Evolutionary conservation across 2,329 filamentous ascomycete species (phyloP), one percentile per base, ranked within the genome.

Genomic region (Gaeumannomyces tritici): DNA sequence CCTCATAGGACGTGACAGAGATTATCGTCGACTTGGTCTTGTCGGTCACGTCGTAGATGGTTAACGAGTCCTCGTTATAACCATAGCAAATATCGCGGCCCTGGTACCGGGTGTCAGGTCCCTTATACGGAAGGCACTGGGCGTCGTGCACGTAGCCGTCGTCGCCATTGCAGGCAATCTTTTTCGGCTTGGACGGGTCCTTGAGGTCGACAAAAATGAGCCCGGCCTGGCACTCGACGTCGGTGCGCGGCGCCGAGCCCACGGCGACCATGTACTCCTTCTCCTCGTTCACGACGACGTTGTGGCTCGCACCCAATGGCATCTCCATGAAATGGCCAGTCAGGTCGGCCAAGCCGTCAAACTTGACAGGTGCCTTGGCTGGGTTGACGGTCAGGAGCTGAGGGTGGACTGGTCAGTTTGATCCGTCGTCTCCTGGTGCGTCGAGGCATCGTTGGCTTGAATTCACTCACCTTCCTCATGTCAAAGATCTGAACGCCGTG

Each of bases 401-500:
- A 35, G 11, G 33, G 33, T 35, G 33, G 33, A 35, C 4, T 4
- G 11, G 33, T 35, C 33, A 35, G 33, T 13, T 35, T 3, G 33
- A 35, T 9, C 12, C 12, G 12, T 4, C 12, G 12, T 12, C 33
- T 35, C 33, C 33, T 11, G 33, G 12, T 35, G 9, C 15, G 12
- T 35, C 33, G 33, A 13, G 12, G 12, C 33, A 13, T 13, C 33
- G 9, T 35, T 35, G 33, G 11, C 9, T 2, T 11, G 31, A 11
- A 33, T 11, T 81, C 73, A 84, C 73, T n/a, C n/a, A n/a, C n/a
- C n/a, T 81, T 85, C 67, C 75, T 79, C 80, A 86, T 79, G 71
- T 87, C 84, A 67, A 87, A 87, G 71, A 87, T 78, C 71, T 87
- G 84, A 58, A 87, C 78, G 42, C 81, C 80, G 70, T 87, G 83